Percentiles rank a stretch among this genome's conserved stretches.
Evolutionary conservation across 768 basidiomycete species (phyloP).

Genomic region (Boletus pseudopeckii): DNA sequence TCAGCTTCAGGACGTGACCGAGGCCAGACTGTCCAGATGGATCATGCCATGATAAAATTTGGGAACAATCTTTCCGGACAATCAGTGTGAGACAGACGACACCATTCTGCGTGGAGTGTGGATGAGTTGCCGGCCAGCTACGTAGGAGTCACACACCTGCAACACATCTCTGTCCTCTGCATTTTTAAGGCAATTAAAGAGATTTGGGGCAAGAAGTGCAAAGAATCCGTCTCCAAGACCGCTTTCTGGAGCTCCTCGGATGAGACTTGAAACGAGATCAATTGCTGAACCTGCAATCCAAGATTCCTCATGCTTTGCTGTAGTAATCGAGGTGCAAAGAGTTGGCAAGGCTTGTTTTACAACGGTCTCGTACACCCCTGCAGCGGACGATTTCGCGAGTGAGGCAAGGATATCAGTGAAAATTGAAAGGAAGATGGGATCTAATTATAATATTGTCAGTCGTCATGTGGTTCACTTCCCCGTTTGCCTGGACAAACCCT

Average conservation of each 20-base stretch:
- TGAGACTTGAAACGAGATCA: constrained; percentile 72
- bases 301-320: constrained; percentile 57
- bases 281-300: constrained; percentile 80
- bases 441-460: constrained; percentile 37
- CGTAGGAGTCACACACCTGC: constrained; percentile 46
- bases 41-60: constrained; percentile 76
- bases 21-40: constrained; percentile 68
- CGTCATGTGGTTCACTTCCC: neutral
- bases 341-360: constrained; percentile 71
- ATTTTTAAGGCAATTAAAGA: constrained; percentile 65
- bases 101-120: constrained; percentile 57
- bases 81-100: constrained; percentile 77
- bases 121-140: neutral
- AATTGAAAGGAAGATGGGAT: constrained; percentile 86
- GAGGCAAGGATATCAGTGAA: constrained; percentile 75
- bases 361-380: constrained; percentile 67
- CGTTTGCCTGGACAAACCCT: constrained; percentile 48
- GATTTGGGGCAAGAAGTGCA: constrained; percentile 61
- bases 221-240: constrained; percentile 83
- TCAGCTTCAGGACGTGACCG: constrained; percentile 65
- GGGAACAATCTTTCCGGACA: constrained; percentile 82
- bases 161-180: constrained; percentile 86
- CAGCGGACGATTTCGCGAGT: constrained; percentile 58
- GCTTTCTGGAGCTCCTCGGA: constrained; percentile 58
- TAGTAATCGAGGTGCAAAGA: constrained; percentile 61